Base-by-base conservation (phyloP, 257 asterid species). In the Cruciata laevipes region DNA sequence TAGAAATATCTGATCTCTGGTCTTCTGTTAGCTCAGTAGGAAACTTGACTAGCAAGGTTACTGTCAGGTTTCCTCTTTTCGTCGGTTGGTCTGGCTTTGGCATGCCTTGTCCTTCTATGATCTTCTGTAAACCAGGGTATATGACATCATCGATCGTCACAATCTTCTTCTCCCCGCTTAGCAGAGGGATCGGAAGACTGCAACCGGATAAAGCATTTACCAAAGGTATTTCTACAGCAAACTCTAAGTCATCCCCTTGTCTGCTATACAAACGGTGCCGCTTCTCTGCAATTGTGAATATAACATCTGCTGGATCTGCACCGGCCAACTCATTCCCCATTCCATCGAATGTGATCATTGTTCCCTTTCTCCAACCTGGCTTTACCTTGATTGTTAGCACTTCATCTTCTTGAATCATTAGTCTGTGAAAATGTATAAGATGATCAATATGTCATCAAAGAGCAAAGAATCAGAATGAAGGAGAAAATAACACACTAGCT, bases 341-440 rank as follows among this genome's bases (percentile, higher is more conserved):
- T 10, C 84, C 88, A 71, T 88, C 94, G 67, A 91, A 91, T 16
- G 90, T 84, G 14, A 88, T 85, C 76, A 63, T 82, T 10, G 95
- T 86, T 0, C 91, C 95, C 76, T 73, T 82, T 40, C 69, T 82
- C 96, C 91, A 88, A 18, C 96, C 97, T 0, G 94, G 91, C 67
- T 84, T 74, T 63, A 88, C 91, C 76, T 86, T 86, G 63, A 88
- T 87, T 1, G 87, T 84, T 20, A 88, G 74, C 53, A 72, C 71
- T 63, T 91, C 89, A 17, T 82, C 94, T 69, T 82, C 82, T 59
- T 81, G 76, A 65, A 80, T 76, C 42, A 82, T 69, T 64, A 81
- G 76, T 74, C 95, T 85, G 80, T 33, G 52, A 69, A 37, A 52
- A 27, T 27, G 30, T 27, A 27, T 27, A 27, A 52, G 25, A 66